Evolutionary conservation across 108 stramenopile species (phyloP).

Genomic region (Cylindrotheca fusiformis): DNA sequence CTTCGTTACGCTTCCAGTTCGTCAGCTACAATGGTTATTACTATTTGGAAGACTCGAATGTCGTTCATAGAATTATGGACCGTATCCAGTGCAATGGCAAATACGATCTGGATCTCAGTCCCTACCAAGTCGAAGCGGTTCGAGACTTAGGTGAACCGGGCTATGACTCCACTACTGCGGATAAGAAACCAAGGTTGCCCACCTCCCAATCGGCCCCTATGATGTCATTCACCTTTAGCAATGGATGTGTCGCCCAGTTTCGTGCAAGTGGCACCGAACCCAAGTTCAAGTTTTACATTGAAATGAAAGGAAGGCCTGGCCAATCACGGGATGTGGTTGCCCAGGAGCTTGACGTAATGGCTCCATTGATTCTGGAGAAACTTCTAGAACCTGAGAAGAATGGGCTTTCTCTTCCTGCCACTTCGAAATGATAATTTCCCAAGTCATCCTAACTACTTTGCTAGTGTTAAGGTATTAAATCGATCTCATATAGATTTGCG

Average conservation of each 20-base stretch:
- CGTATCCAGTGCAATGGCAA: slow-evolving; percentile 71
- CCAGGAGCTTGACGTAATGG: slow-evolving; percentile 61
- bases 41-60: slow-evolving; percentile 68
- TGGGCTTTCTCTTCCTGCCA: no score
- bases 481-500: neutral
- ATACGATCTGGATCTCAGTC: slow-evolving; percentile 55
- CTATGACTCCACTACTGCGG: slow-evolving; percentile 79
- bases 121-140: slow-evolving; percentile 69
- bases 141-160: slow-evolving; percentile 87
- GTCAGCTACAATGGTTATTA: slow-evolving; percentile 74
- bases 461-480: neutral
- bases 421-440: no score
- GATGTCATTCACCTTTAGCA: slow-evolving; percentile 90
- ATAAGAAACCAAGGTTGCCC: slow-evolving; percentile 82
- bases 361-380: slow-evolving; percentile 64
- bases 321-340: slow-evolving; percentile 59
- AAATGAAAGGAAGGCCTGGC: slow-evolving; percentile 84
- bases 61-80: slow-evolving; percentile 74
- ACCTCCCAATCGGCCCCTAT: slow-evolving; percentile 84
- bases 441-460: no score
- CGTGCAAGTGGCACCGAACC: slow-evolving; percentile 97
- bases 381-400: slow-evolving; percentile 74
- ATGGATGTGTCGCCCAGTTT: slow-evolving; percentile 93
- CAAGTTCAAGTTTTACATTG: slow-evolving; percentile 96
- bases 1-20: slow-evolving; percentile 3